A percentile compares a stretch with the other conserved stretches of the same genome.
phyloP scores from a whole-genome alignment of 2,329 filamentous ascomycete genomes.

The Ophiostoma populinum region DNA sequence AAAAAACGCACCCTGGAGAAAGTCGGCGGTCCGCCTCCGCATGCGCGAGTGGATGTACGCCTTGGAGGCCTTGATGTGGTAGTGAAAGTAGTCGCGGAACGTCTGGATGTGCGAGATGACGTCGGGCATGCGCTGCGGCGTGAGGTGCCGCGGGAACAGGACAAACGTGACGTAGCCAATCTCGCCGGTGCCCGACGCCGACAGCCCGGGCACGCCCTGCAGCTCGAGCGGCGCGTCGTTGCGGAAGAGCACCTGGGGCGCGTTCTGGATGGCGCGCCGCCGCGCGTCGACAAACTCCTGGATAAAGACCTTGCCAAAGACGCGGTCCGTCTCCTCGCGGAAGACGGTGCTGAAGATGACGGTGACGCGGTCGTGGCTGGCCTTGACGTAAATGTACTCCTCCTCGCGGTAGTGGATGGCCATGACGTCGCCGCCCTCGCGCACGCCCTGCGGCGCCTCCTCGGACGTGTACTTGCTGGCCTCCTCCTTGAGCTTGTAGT shows the following conservation, averaged over 20 bases:
- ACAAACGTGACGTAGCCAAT: slow-evolving; percentile 98
- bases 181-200: slow-evolving; percentile 58
- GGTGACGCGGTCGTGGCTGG: slow-evolving; percentile 87
- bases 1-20: slow-evolving; percentile 63
- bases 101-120: slow-evolving; percentile 99
- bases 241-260: slow-evolving; percentile 89
- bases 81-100: slow-evolving; percentile 99
- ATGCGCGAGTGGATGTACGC: slow-evolving; percentile 98
- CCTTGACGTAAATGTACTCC: slow-evolving; percentile 97
- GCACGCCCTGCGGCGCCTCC: slow-evolving; percentile 76
- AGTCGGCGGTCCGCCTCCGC: slow-evolving; percentile 93
- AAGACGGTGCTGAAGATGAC: slow-evolving; percentile 99
- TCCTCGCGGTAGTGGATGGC: slow-evolving; percentile 97
- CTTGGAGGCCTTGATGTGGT: slow-evolving; percentile 99
- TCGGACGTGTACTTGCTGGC: slow-evolving; percentile 87
- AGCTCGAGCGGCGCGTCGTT: slow-evolving; percentile 89
- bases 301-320: slow-evolving; percentile 96
- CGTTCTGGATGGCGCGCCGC: slow-evolving; percentile 90
- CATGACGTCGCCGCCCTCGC: slow-evolving; percentile 83
- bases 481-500: slow-evolving; percentile 70
- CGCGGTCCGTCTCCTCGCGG: slow-evolving; percentile 89
- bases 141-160: slow-evolving; percentile 87
- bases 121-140: slow-evolving; percentile 74
- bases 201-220: slow-evolving; percentile 70
- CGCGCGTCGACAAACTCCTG: slow-evolving; percentile 97